These are phyloP conservation scores for Pestalotiopsis sp. DNA, from an alignment of 2,329 filamentous ascomycete species.

Conservation along the genomic window DNA sequence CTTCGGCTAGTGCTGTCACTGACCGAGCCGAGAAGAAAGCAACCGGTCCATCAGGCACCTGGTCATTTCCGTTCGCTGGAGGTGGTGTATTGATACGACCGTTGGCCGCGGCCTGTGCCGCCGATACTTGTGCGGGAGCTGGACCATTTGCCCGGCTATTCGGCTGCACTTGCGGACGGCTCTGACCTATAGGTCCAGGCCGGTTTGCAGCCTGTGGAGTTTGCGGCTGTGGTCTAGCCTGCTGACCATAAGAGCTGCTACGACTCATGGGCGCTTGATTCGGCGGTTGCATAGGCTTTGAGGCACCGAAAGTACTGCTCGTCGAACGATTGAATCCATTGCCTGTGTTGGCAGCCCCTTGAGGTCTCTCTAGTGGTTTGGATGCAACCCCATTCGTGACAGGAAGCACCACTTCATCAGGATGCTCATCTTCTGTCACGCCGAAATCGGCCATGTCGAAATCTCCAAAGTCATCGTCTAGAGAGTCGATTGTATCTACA, in stretches of 20 bases:
- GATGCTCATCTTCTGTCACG: constrained; percentile 69
- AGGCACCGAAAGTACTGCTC: constrained; percentile 21
- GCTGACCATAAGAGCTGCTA: constrained; percentile 31
- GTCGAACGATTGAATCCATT: constrained; percentile 29
- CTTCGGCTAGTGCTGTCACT: constrained; percentile 58
- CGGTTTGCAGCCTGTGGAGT: constrained; percentile 38
- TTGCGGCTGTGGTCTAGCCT: constrained; percentile 26
- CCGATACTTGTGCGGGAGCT: constrained; percentile 5
- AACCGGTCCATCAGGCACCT: constrained; percentile 41
- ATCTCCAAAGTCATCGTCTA: constrained; percentile 50
- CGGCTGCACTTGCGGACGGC: constrained; percentile 20
- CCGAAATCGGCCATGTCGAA: constrained; percentile 80
- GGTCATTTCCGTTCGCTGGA: constrained; percentile 23
- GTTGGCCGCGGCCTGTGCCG: constrained; percentile 25
- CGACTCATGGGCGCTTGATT: constrained; percentile 31
- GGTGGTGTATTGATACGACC: constrained; percentile 32
- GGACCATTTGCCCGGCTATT: constrained; percentile 21
- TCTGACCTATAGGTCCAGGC: constrained; percentile 25
- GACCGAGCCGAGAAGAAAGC: constrained; percentile 75
- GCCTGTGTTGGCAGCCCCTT: constrained; percentile 22
- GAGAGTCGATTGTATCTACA: constrained; percentile 32
- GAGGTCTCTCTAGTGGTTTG: constrained; percentile 31
- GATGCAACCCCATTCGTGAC: constrained; percentile 25
- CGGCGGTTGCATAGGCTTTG: constrained; percentile 40
- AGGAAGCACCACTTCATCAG: constrained; percentile 72